Percentiles rank a stretch among this genome's conserved stretches.
Conservation (phyloP, 805 yeast genomes). For the Komagataella kurtzmanii region DNA sequence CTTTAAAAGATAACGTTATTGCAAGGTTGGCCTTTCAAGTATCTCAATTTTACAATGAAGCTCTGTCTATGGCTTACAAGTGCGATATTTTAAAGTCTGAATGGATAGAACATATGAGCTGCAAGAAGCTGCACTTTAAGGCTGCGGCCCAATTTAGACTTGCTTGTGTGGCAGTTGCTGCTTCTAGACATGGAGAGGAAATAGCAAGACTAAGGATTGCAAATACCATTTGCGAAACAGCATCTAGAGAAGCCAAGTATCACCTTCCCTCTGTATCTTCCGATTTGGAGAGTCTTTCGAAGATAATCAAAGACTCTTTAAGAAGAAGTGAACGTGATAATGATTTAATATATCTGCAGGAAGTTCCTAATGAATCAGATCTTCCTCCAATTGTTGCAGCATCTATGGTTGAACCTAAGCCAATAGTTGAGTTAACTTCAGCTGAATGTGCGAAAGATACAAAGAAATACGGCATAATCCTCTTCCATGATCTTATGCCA, state of each 20-base stretch:
- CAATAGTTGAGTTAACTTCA: constrained; percentile 11
- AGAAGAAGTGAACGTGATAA: constrained; percentile 62
- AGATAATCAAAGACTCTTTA: constrained; percentile 29
- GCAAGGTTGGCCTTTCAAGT: constrained; percentile 56
- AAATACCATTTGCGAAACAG: constrained; percentile 19
- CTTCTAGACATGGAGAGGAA: constrained; percentile 56
- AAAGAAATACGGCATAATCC: constrained; percentile 11
- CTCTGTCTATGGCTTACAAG: constrained; percentile 27
- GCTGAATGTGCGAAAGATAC: constrained; percentile 4
- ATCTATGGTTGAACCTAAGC: constrained; percentile 38
- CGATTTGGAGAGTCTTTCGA: constrained; percentile 37
- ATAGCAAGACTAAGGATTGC: constrained; percentile 44
- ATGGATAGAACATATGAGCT: constrained; percentile 48
- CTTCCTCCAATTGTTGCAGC: constrained; percentile 32
- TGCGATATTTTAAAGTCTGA: constrained; percentile 27
- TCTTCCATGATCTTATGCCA: constrained; percentile 60
- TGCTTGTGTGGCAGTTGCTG: constrained; percentile 33
- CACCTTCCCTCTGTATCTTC: constrained; percentile 29
- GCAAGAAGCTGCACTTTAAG: constrained; percentile 51
- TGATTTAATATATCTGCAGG: constrained; percentile 61
- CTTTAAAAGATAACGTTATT: constrained; percentile 43
- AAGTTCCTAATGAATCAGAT: constrained; percentile 34
- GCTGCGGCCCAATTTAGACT: constrained; percentile 61
- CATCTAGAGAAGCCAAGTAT: constrained; percentile 24
- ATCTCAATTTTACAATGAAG: constrained; percentile 36